These are phyloP conservation scores for Hapsidospora chrysogenum DNA, from an alignment of 495 filamentous ascomycete species.

Conservation along the genomic window DNA sequence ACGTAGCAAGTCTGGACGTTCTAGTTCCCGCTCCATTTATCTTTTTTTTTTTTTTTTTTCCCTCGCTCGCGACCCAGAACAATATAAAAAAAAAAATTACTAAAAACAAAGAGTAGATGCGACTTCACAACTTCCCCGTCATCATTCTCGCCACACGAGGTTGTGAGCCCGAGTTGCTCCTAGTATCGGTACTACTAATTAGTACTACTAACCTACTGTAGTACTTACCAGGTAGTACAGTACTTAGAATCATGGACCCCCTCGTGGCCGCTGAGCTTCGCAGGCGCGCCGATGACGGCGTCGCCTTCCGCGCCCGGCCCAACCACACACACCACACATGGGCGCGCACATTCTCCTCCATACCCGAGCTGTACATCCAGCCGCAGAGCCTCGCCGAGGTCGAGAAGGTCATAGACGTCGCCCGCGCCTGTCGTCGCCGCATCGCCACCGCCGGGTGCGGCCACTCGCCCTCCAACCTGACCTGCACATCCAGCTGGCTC, in stretches of 20 bases:
- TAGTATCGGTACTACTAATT: too few relatives aligned
- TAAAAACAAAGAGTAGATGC: too few relatives aligned
- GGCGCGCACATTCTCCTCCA: constrained; percentile 79
- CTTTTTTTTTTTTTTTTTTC: too few relatives aligned
- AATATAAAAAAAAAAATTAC: too few relatives aligned
- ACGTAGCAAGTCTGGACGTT: too few relatives aligned
- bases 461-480: constrained; percentile 84
- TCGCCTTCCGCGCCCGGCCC: constrained; percentile 61
- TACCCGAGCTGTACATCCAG: constrained; percentile 77
- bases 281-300: constrained; percentile 12
- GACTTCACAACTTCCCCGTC: too few relatives aligned
- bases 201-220: too few relatives aligned
- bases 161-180: too few relatives aligned
- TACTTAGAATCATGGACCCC: constrained; percentile 18
- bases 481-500: constrained; percentile 89
- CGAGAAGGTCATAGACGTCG: constrained; percentile 65
- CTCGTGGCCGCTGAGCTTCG: constrained; percentile 14
- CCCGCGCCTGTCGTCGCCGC: constrained; percentile 62
- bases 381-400: constrained; percentile 66
- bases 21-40: too few relatives aligned
- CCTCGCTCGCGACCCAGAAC: too few relatives aligned
- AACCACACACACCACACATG: constrained; percentile 81
- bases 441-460: constrained; percentile 68
- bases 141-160: too few relatives aligned
- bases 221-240: too few relatives aligned